Evolutionary conservation across 495 filamentous ascomycete species (phyloP).

Genomic region (Penicillium maclennaniae): DNA sequence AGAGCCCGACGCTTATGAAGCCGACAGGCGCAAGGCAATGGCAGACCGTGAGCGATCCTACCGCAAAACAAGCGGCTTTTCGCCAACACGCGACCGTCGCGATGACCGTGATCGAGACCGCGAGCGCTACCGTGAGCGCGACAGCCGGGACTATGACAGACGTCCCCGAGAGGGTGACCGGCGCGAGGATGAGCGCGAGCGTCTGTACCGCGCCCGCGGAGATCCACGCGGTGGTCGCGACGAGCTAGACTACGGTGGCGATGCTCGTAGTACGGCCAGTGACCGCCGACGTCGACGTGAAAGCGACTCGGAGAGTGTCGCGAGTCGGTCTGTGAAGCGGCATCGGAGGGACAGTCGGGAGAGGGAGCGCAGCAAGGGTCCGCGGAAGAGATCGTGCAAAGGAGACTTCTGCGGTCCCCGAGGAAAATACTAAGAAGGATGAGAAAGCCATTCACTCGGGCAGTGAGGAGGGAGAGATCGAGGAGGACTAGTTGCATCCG

Average conservation of each 20-base stretch:
- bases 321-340: constrained; percentile 54
- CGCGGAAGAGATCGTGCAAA: constrained; percentile 62
- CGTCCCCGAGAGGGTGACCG: constrained; percentile 45
- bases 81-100: constrained; percentile 43
- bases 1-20: constrained; percentile 83
- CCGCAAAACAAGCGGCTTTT: constrained; percentile 68
- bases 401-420: constrained; percentile 44
- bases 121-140: constrained; percentile 46
- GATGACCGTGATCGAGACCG: constrained; percentile 58
- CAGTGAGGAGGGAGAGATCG: constrained; percentile 97
- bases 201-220: constrained; percentile 76
- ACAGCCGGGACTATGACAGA: constrained; percentile 53
- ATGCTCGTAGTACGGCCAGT: constrained; percentile 57
- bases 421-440: constrained; percentile 49
- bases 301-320: constrained; percentile 69
- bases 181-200: constrained; percentile 80
- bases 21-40: constrained; percentile 79
- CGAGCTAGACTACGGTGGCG: constrained; percentile 86
- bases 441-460: constrained; percentile 73
- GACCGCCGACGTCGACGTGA: constrained; percentile 60
- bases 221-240: constrained; percentile 70
- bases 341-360: constrained; percentile 44
- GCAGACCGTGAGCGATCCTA: constrained; percentile 85
- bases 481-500: constrained; percentile 63
- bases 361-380: constrained; percentile 52